Evolutionary conservation across 257 asterid genomes (phyloP).

Genomic region (Solanum arcanum): DNA sequence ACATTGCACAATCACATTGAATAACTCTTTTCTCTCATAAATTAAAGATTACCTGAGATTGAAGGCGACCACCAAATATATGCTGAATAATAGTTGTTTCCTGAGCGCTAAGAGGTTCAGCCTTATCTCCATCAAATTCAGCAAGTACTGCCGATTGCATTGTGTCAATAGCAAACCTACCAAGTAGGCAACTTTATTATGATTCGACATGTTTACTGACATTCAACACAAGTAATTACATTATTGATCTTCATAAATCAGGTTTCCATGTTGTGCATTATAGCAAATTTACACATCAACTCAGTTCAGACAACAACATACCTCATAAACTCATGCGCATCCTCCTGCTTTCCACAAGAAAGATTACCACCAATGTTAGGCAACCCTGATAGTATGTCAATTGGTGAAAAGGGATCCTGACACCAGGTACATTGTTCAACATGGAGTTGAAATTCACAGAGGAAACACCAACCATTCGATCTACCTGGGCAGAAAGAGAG

Average conservation of each 20-base stretch:
- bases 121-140: slow-evolving; percentile 87
- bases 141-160: slow-evolving; percentile 93
- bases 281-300: background rate
- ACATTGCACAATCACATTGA: background rate
- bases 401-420: slow-evolving; percentile 70
- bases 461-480: slow-evolving; percentile 80
- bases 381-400: slow-evolving; percentile 67
- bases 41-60: slow-evolving; percentile 65
- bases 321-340: slow-evolving; percentile 99
- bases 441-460: slow-evolving; percentile 81
- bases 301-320: slow-evolving; percentile 1
- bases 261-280: background rate
- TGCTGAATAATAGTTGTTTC: slow-evolving; percentile 95
- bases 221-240: background rate
- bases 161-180: slow-evolving; percentile 91
- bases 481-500: slow-evolving; percentile 40
- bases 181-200: slow-evolving; percentile 2
- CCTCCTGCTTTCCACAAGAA: slow-evolving; percentile 92
- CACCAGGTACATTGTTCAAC: slow-evolving; percentile 54
- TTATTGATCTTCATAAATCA: background rate
- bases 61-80: slow-evolving; percentile 91
- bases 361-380: slow-evolving; percentile 90
- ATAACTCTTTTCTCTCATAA: background rate
- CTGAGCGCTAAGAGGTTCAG: slow-evolving; percentile 56
- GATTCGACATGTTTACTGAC: background rate